Evolutionary conservation across 768 basidiomycete genomes (phyloP).

Genomic region (Hortiboletus flavorubellus): DNA sequence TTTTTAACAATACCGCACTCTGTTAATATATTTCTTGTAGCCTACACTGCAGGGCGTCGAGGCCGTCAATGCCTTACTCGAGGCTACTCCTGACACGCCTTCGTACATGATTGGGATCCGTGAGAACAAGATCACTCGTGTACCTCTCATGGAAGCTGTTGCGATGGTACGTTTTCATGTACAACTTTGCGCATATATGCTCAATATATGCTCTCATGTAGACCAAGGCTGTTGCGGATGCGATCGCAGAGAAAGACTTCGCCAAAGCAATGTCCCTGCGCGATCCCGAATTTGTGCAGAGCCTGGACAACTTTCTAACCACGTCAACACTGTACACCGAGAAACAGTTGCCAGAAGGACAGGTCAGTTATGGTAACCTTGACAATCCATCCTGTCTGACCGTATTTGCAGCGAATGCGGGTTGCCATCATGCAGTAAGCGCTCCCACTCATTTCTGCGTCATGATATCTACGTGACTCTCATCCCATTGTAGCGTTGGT

Average conservation of each 20-base stretch:
- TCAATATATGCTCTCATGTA: conserved; percentile 29
- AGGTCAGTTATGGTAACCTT: conserved; percentile 32
- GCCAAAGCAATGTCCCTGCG: conserved; percentile 81
- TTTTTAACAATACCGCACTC: background rate
- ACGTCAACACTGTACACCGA: conserved; percentile 62
- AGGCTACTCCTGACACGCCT: conserved; percentile 83
- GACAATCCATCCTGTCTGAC: conserved; percentile 6
- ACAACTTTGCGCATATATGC: background rate
- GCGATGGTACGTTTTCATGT: conserved; percentile 52
- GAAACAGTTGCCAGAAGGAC: conserved; percentile 47
- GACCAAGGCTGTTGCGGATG: conserved; percentile 84
- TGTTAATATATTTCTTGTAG: conserved; percentile 37
- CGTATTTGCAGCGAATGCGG: conserved; percentile 57
- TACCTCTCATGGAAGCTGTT: conserved; percentile 92
- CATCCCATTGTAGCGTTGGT: conserved; percentile 60
- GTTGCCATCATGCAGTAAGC: conserved; percentile 83
- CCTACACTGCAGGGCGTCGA: conserved; percentile 96
- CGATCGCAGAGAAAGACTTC: conserved; percentile 82
- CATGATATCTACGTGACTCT: background rate
- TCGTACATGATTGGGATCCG: conserved; percentile 97
- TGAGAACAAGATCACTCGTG: conserved; percentile 93
- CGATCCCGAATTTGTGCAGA: conserved; percentile 89
- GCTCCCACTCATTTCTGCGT: background rate
- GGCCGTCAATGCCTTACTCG: conserved; percentile 84
- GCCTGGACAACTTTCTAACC: conserved; percentile 77